Percentiles rank a stretch among this genome's conserved stretches.
These are phyloP conservation scores for Phoenix roebelenii DNA, from an alignment of 176 grass and related monocot species.

Conservation along the genomic window DNA sequence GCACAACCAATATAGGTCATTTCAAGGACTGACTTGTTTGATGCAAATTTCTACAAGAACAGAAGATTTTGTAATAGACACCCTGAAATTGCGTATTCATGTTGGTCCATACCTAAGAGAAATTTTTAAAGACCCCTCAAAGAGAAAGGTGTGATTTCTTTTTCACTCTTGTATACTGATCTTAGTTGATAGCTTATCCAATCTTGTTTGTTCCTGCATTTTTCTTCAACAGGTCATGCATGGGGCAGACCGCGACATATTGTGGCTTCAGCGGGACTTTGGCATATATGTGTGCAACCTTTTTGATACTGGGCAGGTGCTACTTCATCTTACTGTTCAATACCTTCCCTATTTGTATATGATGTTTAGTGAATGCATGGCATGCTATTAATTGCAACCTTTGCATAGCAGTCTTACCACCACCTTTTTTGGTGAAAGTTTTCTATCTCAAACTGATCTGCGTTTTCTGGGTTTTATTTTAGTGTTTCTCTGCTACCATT, in stretches of 20 bases:
- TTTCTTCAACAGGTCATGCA: conserved; percentile 63
- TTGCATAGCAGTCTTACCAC: too few species aligned
- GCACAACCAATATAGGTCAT: conserved; percentile 96
- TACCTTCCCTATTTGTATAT: too few species aligned
- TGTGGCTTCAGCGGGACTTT: conserved; percentile 93
- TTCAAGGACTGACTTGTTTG: conserved; percentile 95
- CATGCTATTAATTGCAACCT: too few species aligned
- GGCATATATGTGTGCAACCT: conserved; percentile 87
- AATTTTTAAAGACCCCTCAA: conserved; percentile 74
- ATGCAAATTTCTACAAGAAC: conserved; percentile 99
- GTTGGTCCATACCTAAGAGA: conserved; percentile 62
- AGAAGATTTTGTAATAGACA: conserved; percentile 87
- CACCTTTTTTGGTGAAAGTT: too few species aligned
- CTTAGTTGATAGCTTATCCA: conserved; percentile 17
- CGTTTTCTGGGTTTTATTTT: too few species aligned
- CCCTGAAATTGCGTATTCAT: conserved; percentile 82
- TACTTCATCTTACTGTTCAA: background rate
- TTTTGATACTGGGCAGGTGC: conserved; percentile 92
- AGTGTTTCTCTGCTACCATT: too few species aligned
- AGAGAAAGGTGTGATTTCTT: conserved; percentile 63
- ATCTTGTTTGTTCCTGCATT: conserved; percentile 5
- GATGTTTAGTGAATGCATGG: too few species aligned
- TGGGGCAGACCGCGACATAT: conserved; percentile 92
- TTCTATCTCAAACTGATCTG: too few species aligned
- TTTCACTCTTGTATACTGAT: background rate